These are phyloP conservation scores for Cymodocea nodosa DNA, from an alignment of 116 monocot genomes.

Conservation along the genomic window DNA sequence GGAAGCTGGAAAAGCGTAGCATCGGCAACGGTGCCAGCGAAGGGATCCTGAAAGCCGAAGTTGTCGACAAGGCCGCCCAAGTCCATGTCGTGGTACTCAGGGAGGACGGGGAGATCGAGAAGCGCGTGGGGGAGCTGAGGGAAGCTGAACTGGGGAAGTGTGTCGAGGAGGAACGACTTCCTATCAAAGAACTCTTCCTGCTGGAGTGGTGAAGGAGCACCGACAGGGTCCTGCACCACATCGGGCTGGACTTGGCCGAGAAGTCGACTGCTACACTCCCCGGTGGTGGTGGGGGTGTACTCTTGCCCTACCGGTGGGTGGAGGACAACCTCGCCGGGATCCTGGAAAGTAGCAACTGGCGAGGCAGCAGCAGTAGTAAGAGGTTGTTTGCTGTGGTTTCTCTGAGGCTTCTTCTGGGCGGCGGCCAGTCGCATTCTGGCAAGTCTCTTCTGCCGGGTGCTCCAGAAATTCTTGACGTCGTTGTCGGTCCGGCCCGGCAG, in stretches of 20 bases:
- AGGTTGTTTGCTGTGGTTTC: not conserved
- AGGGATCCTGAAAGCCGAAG: not conserved
- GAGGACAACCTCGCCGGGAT: no score
- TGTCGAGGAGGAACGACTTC: conserved; percentile 1
- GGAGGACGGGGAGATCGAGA: conserved; percentile 10
- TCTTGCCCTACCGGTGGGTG: not conserved
- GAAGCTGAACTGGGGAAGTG: conserved; percentile 12
- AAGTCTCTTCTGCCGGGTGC: conserved; percentile 70
- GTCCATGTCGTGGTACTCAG: conserved; percentile 6
- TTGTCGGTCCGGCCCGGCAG: conserved; percentile 84
- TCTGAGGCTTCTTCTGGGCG: not conserved
- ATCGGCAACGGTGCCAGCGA: not conserved
- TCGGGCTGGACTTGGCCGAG: no score
- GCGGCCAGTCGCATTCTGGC: conserved; percentile 32
- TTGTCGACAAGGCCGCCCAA: conserved; percentile 2
- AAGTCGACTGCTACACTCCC: no score
- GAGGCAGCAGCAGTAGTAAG: no score
- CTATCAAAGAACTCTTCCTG: not conserved
- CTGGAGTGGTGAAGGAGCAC: not conserved
- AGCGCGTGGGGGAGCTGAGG: conserved; percentile 3
- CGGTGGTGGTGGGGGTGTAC: not conserved
- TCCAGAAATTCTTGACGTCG: conserved; percentile 95
- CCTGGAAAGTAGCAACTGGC: no score
- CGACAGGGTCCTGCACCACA: not conserved
- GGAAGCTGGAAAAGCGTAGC: not conserved